phyloP scores from a whole-genome alignment of 495 filamentous ascomycete species.

The Tirmania nivea region DNA sequence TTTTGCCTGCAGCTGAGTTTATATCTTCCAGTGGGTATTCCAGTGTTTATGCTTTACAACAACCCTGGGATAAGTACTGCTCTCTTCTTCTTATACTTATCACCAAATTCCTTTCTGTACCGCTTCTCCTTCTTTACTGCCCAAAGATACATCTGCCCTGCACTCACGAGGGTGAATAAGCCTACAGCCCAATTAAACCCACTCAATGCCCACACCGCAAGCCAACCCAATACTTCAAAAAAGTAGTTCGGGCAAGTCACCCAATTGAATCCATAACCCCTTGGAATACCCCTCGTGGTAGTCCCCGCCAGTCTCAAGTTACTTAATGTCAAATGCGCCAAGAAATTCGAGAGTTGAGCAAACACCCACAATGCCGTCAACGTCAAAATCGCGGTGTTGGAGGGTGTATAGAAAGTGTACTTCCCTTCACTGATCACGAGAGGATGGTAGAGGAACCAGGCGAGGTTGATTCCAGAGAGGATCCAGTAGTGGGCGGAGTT shows the following conservation, averaged over 20 bases:
- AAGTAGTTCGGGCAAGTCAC: slow-evolving; percentile 97
- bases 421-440: slow-evolving; percentile 26
- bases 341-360: slow-evolving; percentile 58
- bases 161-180: slow-evolving; percentile 46
- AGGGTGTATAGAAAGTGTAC: slow-evolving; percentile 12
- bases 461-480: slow-evolving; percentile 58
- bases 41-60: slow-evolving; percentile 10
- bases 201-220: slow-evolving; percentile 50
- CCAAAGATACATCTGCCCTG: slow-evolving; percentile 62
- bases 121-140: slow-evolving; percentile 78
- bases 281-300: slow-evolving; percentile 69
- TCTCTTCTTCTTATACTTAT: slow-evolving; percentile 76
- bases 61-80: slow-evolving; percentile 54
- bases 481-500: slow-evolving; percentile 85
- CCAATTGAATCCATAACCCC: slow-evolving; percentile 58
- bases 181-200: slow-evolving; percentile 51
- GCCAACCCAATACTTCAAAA: slow-evolving; percentile 75
- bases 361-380: slow-evolving; percentile 49
- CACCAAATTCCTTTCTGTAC: slow-evolving; percentile 72
- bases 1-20: too few relatives aligned
- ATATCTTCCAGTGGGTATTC: neutral
- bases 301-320: slow-evolving; percentile 55
- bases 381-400: slow-evolving; percentile 28
- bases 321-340: slow-evolving; percentile 54
- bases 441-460: slow-evolving; percentile 67